These are phyloP conservation scores for Ajuga reptans DNA, from an alignment of 305 asterid species.

Conservation along the genomic window DNA sequence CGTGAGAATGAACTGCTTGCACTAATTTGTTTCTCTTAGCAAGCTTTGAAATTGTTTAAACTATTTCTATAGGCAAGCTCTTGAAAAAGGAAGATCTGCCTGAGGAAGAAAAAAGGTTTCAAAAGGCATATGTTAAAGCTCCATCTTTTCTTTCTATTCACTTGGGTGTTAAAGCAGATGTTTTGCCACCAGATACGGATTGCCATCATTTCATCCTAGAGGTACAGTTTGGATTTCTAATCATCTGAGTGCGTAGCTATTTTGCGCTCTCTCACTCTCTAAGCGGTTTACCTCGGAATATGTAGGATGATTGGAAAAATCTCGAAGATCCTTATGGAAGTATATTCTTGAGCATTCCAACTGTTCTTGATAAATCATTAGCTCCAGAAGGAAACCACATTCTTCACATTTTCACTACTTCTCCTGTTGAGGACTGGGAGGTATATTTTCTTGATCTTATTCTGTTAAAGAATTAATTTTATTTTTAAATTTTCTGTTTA, in stretches of 20 bases:
- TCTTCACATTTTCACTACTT: conserved; percentile 89
- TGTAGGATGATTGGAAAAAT: conserved; percentile 72
- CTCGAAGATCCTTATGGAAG: conserved; percentile 81
- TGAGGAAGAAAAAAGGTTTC: conserved; percentile 83
- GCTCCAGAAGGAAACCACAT: conserved; percentile 95
- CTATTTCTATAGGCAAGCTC: conserved; percentile 57
- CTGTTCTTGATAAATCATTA: conserved; percentile 76
- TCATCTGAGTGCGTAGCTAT: background rate
- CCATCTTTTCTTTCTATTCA: conserved; percentile 96
- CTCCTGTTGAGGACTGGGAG: conserved; percentile 95
- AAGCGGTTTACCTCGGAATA: conserved; percentile 2
- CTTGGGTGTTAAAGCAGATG: conserved; percentile 81
- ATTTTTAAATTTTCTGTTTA: background rate
- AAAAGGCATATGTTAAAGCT: conserved; percentile 81
- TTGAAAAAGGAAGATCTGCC: conserved; percentile 69
- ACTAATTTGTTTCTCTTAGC: background rate
- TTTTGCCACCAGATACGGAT: conserved; percentile 79
- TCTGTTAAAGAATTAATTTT: conserved; percentile 9
- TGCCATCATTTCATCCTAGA: conserved; percentile 94
- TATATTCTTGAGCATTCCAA: conserved; percentile 94
- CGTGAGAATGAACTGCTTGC: conserved; percentile 14
- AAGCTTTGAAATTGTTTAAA: conserved; percentile 8
- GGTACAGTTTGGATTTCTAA: conserved; percentile 36
- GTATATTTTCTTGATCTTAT: conserved; percentile 29
- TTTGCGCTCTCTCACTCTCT: too few species aligned